A percentile compares a stretch with the other conserved stretches of the same genome.
phyloP scores from a whole-genome alignment of 305 asterid genomes.

The Solanum hybrid region DNA sequence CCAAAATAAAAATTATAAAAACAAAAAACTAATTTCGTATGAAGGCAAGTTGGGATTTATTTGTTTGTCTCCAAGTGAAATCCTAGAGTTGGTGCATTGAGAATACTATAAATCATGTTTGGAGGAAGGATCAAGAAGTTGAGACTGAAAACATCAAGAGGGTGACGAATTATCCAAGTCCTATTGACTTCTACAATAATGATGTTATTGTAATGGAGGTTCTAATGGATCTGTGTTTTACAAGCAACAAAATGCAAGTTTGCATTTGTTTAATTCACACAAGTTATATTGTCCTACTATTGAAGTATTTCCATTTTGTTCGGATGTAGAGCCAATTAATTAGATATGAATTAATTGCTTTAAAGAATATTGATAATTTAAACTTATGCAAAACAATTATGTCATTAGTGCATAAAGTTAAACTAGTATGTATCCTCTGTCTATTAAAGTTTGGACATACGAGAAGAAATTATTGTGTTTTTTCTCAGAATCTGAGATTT shows the following conservation, averaged over 20 bases:
- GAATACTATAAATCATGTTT: background rate
- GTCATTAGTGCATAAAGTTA: too few relatives aligned
- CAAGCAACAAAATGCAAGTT: background rate
- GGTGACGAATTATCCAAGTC: background rate
- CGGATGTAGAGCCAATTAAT: constrained; percentile 3
- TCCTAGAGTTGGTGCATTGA: constrained; percentile 11
- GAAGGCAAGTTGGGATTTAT: constrained; percentile 9
- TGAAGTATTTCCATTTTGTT: constrained; percentile 8
- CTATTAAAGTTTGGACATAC: background rate
- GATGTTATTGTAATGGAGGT: background rate
- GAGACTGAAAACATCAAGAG: background rate
- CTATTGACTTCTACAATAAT: background rate
- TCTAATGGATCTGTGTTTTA: background rate
- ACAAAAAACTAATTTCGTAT: background rate
- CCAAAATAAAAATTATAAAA: background rate
- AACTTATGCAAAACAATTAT: too few relatives aligned
- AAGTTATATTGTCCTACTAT: fast-evolving
- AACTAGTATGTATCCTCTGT: background rate
- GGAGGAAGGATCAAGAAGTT: background rate
- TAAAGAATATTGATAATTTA: too few relatives aligned
- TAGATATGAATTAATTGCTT: too few relatives aligned
- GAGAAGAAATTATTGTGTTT: background rate
- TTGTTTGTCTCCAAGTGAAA: background rate
- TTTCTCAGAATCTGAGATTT: background rate
- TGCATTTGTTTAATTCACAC: background rate